Evolutionary conservation across 1,139 yeast genomes (phyloP).

Genomic region (Blastobotrys serpentis): DNA sequence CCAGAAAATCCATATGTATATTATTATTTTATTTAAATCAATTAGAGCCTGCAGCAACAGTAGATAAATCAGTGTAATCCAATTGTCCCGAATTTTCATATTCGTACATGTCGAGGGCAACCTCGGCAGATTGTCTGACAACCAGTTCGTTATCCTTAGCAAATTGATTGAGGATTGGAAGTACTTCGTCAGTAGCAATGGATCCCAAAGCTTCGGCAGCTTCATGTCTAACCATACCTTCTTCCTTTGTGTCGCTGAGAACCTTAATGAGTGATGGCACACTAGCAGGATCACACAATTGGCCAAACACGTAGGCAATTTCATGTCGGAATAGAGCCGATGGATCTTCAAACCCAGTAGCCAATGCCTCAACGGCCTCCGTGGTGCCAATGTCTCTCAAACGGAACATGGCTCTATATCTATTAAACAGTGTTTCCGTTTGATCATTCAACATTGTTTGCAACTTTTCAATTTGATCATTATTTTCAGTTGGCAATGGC

Average conservation of each 20-base stretch:
- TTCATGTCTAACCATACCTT: constrained; percentile 99
- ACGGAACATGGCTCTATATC: constrained; percentile 98
- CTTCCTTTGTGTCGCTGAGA: constrained; percentile 72
- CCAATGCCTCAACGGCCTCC: constrained; percentile 89
- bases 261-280: constrained; percentile 86
- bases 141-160: constrained; percentile 81
- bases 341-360: constrained; percentile 83
- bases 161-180: constrained; percentile 79
- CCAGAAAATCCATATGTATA: constrained; percentile 14
- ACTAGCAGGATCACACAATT: constrained; percentile 88
- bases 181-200: constrained; percentile 94
- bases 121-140: constrained; percentile 93
- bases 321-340: constrained; percentile 96
- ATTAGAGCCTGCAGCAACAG: constrained; percentile 6
- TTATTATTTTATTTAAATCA: background rate
- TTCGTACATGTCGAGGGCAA: constrained; percentile 97
- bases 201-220: constrained; percentile 99
- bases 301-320: constrained; percentile 97
- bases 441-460: constrained; percentile 73
- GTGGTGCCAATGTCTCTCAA: constrained; percentile 91
- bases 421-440: constrained; percentile 74
- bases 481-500: constrained; percentile 60
- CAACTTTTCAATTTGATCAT: constrained; percentile 59
- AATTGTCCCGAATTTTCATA: constrained; percentile 84
- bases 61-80: constrained; percentile 60